Conservation (phyloP, 306 rosid species). For the Cucumis hystrix region DNA sequence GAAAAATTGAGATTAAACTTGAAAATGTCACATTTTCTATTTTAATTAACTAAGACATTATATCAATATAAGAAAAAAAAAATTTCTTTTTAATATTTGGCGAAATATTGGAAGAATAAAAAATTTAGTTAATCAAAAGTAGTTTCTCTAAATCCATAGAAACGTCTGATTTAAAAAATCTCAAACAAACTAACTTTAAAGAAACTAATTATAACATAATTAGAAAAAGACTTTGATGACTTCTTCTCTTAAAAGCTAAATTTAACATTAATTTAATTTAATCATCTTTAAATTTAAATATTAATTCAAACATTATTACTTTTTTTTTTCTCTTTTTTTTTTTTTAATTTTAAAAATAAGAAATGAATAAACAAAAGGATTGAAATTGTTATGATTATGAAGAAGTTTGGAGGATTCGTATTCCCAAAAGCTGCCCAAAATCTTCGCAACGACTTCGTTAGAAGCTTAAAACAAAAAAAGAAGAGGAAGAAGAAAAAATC, state of each 20-base stretch:
- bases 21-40: neutral
- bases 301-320: neutral
- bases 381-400: constrained; percentile 1
- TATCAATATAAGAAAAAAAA: neutral
- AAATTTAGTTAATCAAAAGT: neutral
- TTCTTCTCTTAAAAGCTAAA: neutral
- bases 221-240: neutral
- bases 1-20: too few relatives aligned
- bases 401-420: constrained; percentile 3
- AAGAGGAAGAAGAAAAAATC: neutral
- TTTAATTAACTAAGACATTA: neutral
- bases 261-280: neutral
- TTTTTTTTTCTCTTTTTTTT: neutral
- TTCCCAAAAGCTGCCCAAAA: constrained; percentile 11
- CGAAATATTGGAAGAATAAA: neutral
- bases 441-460: constrained; percentile 11
- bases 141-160: neutral
- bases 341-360: neutral
- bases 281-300: neutral
- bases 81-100: neutral
- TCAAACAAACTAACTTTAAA: neutral
- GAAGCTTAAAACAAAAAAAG: neutral
- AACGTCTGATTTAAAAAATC: neutral
- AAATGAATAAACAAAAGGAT: neutral
- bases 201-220: neutral